A percentile compares a stretch with the other conserved stretches of the same genome.
These are phyloP conservation scores for Aspergillus hiratsukae DNA, from an alignment of 2,329 filamentous ascomycete genomes.

Conservation along the genomic window DNA sequence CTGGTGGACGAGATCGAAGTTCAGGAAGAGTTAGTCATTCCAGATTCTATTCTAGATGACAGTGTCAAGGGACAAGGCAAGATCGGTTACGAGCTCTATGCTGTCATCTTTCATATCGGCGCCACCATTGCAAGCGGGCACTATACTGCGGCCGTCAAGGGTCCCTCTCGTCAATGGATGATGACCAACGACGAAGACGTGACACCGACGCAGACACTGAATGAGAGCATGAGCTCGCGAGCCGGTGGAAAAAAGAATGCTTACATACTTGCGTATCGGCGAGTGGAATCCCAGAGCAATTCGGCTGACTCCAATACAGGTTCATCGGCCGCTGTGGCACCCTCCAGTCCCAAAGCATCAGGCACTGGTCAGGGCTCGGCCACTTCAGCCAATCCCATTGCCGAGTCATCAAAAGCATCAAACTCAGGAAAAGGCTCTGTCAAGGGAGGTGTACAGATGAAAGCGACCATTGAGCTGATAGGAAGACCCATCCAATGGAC, in stretches of 20 bases:
- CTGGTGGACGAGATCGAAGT: constrained; percentile 1
- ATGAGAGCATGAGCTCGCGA: neutral
- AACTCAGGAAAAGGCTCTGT: neutral
- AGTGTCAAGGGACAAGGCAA: neutral
- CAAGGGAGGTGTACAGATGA: constrained; percentile 2
- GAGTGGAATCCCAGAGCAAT: constrained; percentile 7
- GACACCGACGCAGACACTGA: neutral
- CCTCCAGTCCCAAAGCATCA: neutral
- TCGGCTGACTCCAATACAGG: neutral
- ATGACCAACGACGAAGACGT: constrained; percentile 11
- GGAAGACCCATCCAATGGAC: constrained; percentile 8
- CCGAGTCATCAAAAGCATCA: neutral
- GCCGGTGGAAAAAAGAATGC: neutral
- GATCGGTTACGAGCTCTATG: constrained; percentile 23
- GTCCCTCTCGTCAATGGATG: constrained; percentile 14
- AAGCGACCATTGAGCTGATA: constrained; percentile 5
- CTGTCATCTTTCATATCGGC: constrained; percentile 21
- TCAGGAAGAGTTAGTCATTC: constrained; percentile 5
- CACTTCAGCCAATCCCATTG: no score
- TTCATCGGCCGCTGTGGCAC: neutral
- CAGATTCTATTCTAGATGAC: constrained; percentile 2
- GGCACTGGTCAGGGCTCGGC: neutral
- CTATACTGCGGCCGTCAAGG: constrained; percentile 21
- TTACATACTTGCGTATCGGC: constrained; percentile 21
- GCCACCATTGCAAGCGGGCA: constrained; percentile 10